Evolutionary conservation across 805 yeast species (phyloP).

Genomic region (Maudiozyma barnettii): DNA sequence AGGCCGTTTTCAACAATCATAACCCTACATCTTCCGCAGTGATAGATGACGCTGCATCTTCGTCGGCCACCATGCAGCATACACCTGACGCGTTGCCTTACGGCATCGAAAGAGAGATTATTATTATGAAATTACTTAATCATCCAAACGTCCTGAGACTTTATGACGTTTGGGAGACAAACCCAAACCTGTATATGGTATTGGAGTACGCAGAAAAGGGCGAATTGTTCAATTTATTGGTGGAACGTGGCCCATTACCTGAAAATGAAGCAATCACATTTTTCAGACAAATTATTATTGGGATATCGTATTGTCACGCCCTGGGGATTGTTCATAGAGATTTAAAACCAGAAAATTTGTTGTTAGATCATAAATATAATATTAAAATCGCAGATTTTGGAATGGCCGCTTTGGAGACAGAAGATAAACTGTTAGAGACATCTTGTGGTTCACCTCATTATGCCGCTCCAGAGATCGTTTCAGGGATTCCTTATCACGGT

Average conservation of each 20-base stretch:
- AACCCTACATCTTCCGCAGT: not conserved
- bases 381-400: slow-evolving; percentile 98
- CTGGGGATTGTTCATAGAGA: slow-evolving; percentile 85
- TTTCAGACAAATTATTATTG: slow-evolving; percentile 77
- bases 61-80: slow-evolving; percentile 34
- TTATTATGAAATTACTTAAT: slow-evolving; percentile 71
- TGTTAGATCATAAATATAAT: slow-evolving; percentile 72
- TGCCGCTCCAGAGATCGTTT: slow-evolving; percentile 96
- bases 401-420: slow-evolving; percentile 93
- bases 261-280: slow-evolving; percentile 86
- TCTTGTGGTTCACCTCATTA: slow-evolving; percentile 98
- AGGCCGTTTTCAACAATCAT: slow-evolving; percentile 46
- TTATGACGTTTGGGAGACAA: slow-evolving; percentile 83
- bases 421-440: slow-evolving; percentile 76
- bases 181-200: slow-evolving; percentile 72
- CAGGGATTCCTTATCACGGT: slow-evolving; percentile 92
- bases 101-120: slow-evolving; percentile 80
- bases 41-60: too few species aligned
- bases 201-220: slow-evolving; percentile 97
- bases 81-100: slow-evolving; percentile 55
- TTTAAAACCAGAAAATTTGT: slow-evolving; percentile 70
- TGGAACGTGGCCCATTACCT: slow-evolving; percentile 78
- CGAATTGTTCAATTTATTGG: slow-evolving; percentile 84
- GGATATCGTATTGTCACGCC: slow-evolving; percentile 76
- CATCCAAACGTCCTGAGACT: slow-evolving; percentile 73